These are phyloP conservation scores for Gracilaria gracilis DNA, from an alignment of 23 red algal genomes.

Conservation along the genomic window DNA sequence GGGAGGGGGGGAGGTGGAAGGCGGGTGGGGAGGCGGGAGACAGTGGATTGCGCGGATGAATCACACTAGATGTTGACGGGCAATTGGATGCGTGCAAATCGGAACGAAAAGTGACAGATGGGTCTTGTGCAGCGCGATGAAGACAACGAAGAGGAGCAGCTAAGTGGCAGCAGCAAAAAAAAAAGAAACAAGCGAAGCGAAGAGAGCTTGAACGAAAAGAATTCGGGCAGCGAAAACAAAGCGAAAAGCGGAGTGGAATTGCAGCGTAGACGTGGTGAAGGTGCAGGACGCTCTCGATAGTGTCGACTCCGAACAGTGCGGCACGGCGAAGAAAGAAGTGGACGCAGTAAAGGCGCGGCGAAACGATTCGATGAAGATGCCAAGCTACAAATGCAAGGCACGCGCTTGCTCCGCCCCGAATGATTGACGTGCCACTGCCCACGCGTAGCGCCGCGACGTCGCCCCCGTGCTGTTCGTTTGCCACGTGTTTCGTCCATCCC, in stretches of 20 bases:
- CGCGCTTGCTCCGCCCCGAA: neutral
- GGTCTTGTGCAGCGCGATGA: neutral
- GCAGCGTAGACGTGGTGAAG: neutral
- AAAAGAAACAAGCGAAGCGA: neutral
- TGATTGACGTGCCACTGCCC: slow-evolving; percentile 1
- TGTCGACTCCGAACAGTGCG: neutral
- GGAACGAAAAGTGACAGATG: neutral
- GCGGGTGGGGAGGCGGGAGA: neutral
- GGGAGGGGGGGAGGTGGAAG: neutral
- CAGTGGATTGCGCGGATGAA: no score
- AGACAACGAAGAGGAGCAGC: neutral
- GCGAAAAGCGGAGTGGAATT: neutral
- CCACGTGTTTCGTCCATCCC: neutral
- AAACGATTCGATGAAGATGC: neutral
- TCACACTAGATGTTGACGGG: no score
- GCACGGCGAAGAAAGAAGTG: neutral
- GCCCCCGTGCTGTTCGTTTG: neutral
- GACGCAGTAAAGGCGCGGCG: neutral
- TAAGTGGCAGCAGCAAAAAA: neutral
- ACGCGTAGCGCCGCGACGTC: slow-evolving; percentile 14
- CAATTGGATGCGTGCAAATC: no score
- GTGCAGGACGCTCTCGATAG: neutral
- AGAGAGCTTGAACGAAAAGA: neutral
- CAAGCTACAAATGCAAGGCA: slow-evolving; percentile 1
- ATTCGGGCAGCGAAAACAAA: neutral